Evolutionary conservation across 805 yeast genomes (phyloP).

Genomic region (Saturnispora besseyi): DNA sequence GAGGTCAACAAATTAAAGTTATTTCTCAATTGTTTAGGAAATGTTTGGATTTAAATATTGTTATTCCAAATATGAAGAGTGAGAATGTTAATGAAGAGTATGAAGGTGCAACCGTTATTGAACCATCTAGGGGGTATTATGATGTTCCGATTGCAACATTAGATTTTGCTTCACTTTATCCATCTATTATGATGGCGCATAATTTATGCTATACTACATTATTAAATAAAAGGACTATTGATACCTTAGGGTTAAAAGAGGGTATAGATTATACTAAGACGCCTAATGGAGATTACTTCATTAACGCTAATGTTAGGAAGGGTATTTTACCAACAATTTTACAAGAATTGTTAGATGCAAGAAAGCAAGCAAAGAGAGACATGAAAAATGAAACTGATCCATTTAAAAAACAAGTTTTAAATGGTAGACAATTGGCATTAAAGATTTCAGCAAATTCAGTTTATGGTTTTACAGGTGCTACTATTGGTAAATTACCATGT

Average conservation of each 20-base stretch:
- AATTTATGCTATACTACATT: slow-evolving; percentile 92
- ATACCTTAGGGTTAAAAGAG: slow-evolving; percentile 51
- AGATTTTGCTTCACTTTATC: slow-evolving; percentile 95
- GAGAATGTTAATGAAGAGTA: slow-evolving; percentile 85
- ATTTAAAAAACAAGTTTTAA: slow-evolving; percentile 83
- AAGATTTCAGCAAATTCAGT: slow-evolving; percentile 97
- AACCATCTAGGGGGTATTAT: slow-evolving; percentile 91
- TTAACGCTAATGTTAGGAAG: slow-evolving; percentile 54
- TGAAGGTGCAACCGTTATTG: slow-evolving; percentile 99
- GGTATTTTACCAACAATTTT: slow-evolving; percentile 91
- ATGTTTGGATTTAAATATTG: slow-evolving; percentile 76
- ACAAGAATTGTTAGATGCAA: slow-evolving; percentile 78
- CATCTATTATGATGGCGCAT: slow-evolving; percentile 99
- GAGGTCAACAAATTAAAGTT: slow-evolving; percentile 98
- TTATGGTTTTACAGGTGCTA: slow-evolving; percentile 98
- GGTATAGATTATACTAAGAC: slow-evolving; percentile 76
- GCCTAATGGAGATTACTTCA: slow-evolving; percentile 90
- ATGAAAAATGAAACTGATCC: slow-evolving; percentile 91
- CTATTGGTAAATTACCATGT: slow-evolving; percentile 95
- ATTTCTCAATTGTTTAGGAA: slow-evolving; percentile 91
- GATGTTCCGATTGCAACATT: slow-evolving; percentile 96
- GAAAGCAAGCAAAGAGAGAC: slow-evolving; percentile 88
- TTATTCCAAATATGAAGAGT: slow-evolving; percentile 81
- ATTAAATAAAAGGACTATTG: slow-evolving; percentile 58
- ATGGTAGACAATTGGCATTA: slow-evolving; percentile 94